Base-by-base conservation (phyloP, 768 basidiomycete genomes). In the Cyathus striatus region DNA sequence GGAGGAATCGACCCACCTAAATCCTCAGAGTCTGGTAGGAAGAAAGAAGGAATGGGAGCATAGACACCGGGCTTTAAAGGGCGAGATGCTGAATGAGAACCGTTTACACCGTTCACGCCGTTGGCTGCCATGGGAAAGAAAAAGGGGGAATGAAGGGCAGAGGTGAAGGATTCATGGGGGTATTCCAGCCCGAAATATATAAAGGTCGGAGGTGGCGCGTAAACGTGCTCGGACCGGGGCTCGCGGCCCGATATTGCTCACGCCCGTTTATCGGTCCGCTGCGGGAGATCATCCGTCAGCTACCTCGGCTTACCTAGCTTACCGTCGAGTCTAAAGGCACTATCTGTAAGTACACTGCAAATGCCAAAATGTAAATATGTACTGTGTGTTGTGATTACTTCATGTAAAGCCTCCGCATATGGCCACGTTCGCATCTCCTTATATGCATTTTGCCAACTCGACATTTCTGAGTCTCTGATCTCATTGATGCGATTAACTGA, bases 31-130 rank as follows among this genome's bases (percentile, higher is more conserved):
- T 72, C 75, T 1, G 73, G 69, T 16, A 81, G 60, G 71, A 90
- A 93, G 70, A 95, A 94, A 13, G 90, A 79, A 23, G 84, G 89
- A 53, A 95, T 79, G 23, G 93, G 93, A 7, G 87, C 85, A 63
- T 76, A 93, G 44, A 95, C 78, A 34, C 92, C 90, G 18, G 88
- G 61, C 42, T 69, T 76, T 50, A 95, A 68, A 14, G 76, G 73
- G 42, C 87, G 82, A 44, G 65, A 57, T 34, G 64, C 49, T 6
- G 46, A 45, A 18, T 56, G 56, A 42, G 50, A 44, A 20, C 57
- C 58, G 49, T 61, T 68, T 5, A 52, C 41, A 25, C 46, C 52
- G 47, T 64, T 61, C 30, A 61, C 47, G 37, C 69, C 66, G 61
- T 69, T 67, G 30, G 64, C 59, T 46, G 67, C 57, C 75, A 81